Evolutionary conservation across 768 basidiomycete species (phyloP).

Genomic region (Termitomyces sp.): DNA sequence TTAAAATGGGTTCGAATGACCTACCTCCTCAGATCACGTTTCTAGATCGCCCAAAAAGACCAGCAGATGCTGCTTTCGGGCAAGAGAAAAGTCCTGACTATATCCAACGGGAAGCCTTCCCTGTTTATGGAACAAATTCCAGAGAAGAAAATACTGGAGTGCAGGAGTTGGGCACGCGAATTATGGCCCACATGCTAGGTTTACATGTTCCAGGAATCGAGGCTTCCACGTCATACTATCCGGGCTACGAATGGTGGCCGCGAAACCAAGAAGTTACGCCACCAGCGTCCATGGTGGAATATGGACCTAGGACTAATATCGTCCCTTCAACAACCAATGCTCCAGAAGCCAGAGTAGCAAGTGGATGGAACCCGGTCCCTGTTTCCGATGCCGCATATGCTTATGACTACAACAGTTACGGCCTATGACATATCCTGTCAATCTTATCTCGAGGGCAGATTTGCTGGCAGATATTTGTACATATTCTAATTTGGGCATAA

Average conservation of each 20-base stretch:
- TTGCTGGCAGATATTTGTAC: too few species aligned
- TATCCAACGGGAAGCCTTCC: constrained; percentile 34
- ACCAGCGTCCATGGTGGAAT: constrained; percentile 10
- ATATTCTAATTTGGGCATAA: constrained; percentile 9
- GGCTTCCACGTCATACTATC: constrained; percentile 48
- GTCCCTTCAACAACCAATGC: not conserved
- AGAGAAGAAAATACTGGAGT: constrained; percentile 36
- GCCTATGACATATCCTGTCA: constrained; percentile 7
- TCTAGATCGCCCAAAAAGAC: constrained; percentile 48
- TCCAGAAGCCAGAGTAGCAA: not conserved
- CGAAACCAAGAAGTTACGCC: constrained; percentile 28
- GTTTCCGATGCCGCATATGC: constrained; percentile 10
- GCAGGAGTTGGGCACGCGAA: constrained; percentile 56
- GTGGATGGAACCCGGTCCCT: constrained; percentile 11
- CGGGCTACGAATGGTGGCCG: constrained; percentile 68
- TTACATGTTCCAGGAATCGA: constrained; percentile 62
- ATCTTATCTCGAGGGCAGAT: not conserved
- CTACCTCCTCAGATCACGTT: constrained; percentile 29
- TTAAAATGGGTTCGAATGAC: constrained; percentile 47
- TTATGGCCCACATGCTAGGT: constrained; percentile 72
- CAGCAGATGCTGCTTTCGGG: constrained; percentile 60
- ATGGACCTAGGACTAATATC: not conserved
- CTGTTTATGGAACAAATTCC: constrained; percentile 17
- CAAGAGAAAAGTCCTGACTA: constrained; percentile 44
- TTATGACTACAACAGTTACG: constrained; percentile 15